Base-by-base conservation (phyloP, 805 yeast species). In the Ogataea neopini region DNA sequence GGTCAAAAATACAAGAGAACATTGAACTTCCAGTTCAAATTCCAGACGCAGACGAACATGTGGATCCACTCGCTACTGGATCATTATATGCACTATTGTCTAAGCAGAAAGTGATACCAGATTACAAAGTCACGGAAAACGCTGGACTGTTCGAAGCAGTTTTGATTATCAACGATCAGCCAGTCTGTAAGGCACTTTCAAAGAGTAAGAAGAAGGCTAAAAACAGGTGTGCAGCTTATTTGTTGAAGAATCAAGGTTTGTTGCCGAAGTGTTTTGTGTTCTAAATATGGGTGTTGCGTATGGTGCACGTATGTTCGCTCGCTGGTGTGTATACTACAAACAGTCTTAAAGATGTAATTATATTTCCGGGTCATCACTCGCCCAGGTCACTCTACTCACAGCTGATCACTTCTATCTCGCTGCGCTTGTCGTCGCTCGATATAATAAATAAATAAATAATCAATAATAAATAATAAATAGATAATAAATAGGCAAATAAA, bases 211-310 rank as follows among this genome's bases (percentile, higher is more conserved):
- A 71, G 45, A 57, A 59, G 17, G 76, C 75, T 9, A 57, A 66
- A 18, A 73, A 69, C 37, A 60, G 60, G 50, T 75, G 75, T 32
- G 73, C 78, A 3, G 62, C 62, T 59, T 64, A 56, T 40, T 30
- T 66, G 3, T 42, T 67, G n/a, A 54, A 49, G 4, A 51, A 64
- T 40, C 54, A 52, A 3, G 44, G 49, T 11, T 25, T 60, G n/a
- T 43, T 60, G 11, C 33, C 48, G n/a, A 46, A 45, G 17, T 51
- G 60, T 41, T 49, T 52, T 37, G 58, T 55, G 1, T 51, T 54
- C 37, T 40, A 17, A 13, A 7, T 6, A 15, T 25, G 28, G 28
- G 28, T 25, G 28, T 7, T 25, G 28, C 7, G 28, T 25, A 10
- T n/a, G n/a, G n/a, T n/a, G n/a, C n/a, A n/a, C n/a, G n/a, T n/a